phyloP scores from a whole-genome alignment of 2,329 filamentous ascomycete genomes.

The Periconia sp. region DNA sequence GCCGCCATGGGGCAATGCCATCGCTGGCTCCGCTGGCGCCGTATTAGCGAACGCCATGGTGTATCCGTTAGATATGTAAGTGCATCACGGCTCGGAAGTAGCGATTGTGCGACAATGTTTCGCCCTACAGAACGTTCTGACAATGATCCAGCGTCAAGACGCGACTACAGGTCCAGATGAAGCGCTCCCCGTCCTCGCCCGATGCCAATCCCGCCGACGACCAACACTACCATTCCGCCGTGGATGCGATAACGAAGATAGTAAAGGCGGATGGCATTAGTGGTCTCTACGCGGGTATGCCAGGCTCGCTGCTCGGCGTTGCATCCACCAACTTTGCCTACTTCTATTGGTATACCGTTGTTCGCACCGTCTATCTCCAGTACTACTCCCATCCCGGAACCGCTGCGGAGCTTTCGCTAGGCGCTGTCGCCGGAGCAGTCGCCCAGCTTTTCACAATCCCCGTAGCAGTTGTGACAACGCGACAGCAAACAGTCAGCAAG shows the following conservation, averaged over 20 bases:
- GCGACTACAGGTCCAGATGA: conserved; percentile 91
- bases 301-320: conserved; percentile 85
- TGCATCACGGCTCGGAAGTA: conserved; percentile 6
- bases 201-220: conserved; percentile 55
- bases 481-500: conserved; percentile 91
- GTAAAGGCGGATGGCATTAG: conserved; percentile 76
- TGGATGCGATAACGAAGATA: conserved; percentile 89
- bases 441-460: conserved; percentile 97
- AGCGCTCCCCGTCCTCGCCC: conserved; percentile 55
- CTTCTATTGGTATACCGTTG: conserved; percentile 97
- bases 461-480: conserved; percentile 91
- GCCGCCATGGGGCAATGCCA: conserved; percentile 90
- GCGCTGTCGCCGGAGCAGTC: conserved; percentile 85
- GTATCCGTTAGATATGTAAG: conserved; percentile 96
- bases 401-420: conserved; percentile 79
- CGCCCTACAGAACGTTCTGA: too few relatives aligned
- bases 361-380: conserved; percentile 77
- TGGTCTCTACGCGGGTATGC: conserved; percentile 89
- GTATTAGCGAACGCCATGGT: conserved; percentile 94
- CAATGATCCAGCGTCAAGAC: conserved; percentile 79
- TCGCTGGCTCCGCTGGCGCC: conserved; percentile 90
- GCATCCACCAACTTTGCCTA: conserved; percentile 99
- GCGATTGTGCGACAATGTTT: too few relatives aligned
- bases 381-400: conserved; percentile 73
- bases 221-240: conserved; percentile 82